Base-by-base conservation (phyloP, 2,329 filamentous ascomycete species). In the Neonectria hederae region DNA sequence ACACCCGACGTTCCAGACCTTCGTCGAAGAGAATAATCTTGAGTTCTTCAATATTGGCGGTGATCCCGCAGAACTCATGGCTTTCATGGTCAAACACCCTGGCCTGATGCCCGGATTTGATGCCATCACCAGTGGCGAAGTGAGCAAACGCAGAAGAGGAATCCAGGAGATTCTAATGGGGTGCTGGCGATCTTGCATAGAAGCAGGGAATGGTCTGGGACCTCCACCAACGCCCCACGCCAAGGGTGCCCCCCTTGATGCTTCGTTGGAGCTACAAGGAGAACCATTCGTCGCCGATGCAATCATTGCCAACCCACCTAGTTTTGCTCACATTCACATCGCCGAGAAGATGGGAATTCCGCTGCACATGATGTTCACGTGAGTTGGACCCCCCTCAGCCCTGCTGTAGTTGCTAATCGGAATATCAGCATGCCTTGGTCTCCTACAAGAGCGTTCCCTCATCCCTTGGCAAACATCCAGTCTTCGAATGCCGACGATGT, bases 1-100 rank as follows among this genome's bases (percentile, higher is more conserved):
- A 0, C 92, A 94, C 72, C 78, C 85, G 4, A 88, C 84, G 2
- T 94, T 94, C 70, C 83, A 87, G 68, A 77, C 82, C 1, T 92
- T 93, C 69, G 88, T 94, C 4, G 85, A 89, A 64, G 87, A 91
- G 56, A 89, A 89, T 74, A 90, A 85, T 0, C 83, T 94, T 14
- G 92, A 94, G 72, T 94, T 93, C 77, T 93, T 91, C 77, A 86
- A 81, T 65, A 91, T 93, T 55, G 90, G 91, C n/a, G 91, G 91
- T 3, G 90, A 94, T 74, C 91, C 91, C 1, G 86, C 89, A 1
- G 87, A 92, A 72, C 82, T 93, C 46, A 94, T 93, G 91, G 92
- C 93, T 3, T 97, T 95, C 73, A 97, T 97, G 93, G 93, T 96
- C 49, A 94, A 94, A 78, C 92, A 96, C 70, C 92, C 93, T 0